Evolutionary conservation across 148 eudicot genomes (phyloP), one percentile per base, ranked within the genome.

Genomic region (Cornus controversa): DNA sequence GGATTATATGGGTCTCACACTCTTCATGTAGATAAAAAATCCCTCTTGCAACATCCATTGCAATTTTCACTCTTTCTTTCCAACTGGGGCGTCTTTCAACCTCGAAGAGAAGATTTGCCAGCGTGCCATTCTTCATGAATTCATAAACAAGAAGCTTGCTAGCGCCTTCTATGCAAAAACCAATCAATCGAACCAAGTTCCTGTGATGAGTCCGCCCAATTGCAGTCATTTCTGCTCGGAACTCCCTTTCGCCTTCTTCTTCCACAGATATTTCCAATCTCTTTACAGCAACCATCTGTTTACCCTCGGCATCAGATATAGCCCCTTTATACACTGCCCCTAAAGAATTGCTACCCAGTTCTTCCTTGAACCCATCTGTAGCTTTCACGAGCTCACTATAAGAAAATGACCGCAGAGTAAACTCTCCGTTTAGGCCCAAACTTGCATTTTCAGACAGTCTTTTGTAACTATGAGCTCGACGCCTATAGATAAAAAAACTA

Each of bases 311-410:
- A 31, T 31, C 34, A 34, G 40, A 34, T 10, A 70, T 23, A 37
- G 18, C 42, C 24, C 79, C 83, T 75, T 71, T 75, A 66, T 67
- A 80, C 10, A 76, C 76, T 26, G 62, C 53, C 11, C 70, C 69
- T 23, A 57, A 69, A n/a, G 79, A 36, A 20, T 74, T 78, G 6
- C 76, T 75, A 8, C 83, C 83, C 26, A 70, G 8, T 45, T 75
- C 83, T 53, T 70, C 79, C 70, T 58, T 75, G 79, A 80, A 80
- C 22, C 79, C 83, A 66, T 80, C 37, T 25, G 83, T 80, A 10
- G 83, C 83, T 64, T 75, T 58, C 9, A 70, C 50, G n/a, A 80
- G 83, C 34, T 80, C 75, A 13, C 24, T 69, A 58, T 31, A 80
- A 0, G 65, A 64, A 37, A 80, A 79, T 71, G 74, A 71, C 1